Evolutionary conservation across 2,329 filamentous ascomycete species (phyloP), one percentile per base, ranked within the genome.

Genomic region (Nigrospora oryzae): DNA sequence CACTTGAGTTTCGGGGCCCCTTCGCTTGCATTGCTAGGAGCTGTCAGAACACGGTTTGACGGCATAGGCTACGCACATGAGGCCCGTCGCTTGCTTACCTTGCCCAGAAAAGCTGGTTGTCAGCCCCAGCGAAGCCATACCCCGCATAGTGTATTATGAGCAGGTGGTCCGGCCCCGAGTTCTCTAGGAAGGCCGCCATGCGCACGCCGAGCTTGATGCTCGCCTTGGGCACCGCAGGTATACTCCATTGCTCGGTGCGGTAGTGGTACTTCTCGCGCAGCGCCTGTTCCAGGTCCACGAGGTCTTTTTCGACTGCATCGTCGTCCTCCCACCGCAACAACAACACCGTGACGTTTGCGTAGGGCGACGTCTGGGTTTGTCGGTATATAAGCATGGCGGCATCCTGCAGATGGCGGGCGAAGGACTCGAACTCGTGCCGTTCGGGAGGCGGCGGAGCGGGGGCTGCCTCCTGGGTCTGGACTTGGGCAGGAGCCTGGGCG

Each of bases 401-500:
- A 71, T 83, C 80, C 58, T 84, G 80, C 38, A 84, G 71, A 64
- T 84, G 80, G 39, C 79, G 73, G 48, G 79, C 80, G 57, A 83
- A 83, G 43, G 77, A 73, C 61, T 83, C 80, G 63, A 83, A 84
- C 55, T 83, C 79, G 62, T 78, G 72, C 52, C 75, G 72, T 54
- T 79, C 72, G 10, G 57, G 56, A 33, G 59, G 54, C 38, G 58
- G 58, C 38, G 57, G 59, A 38, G 56, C 51, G 13, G 43, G 34
- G 34, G 42, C 15, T 38, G 46, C 49, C 28, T 62, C 58, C 46
- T 57, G 58, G 11, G 51, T 51, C 30, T 54, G 58, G 38, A 56
- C 37, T 5, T 38, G 37, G 28, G 28, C 16, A 11, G 34, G 42
- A 38, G 17, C 17, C n/a, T 14, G 56, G 32, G 49, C 41, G 33